Conservation (phyloP, 306 rosid genomes). For the Inga laurina region DNA sequence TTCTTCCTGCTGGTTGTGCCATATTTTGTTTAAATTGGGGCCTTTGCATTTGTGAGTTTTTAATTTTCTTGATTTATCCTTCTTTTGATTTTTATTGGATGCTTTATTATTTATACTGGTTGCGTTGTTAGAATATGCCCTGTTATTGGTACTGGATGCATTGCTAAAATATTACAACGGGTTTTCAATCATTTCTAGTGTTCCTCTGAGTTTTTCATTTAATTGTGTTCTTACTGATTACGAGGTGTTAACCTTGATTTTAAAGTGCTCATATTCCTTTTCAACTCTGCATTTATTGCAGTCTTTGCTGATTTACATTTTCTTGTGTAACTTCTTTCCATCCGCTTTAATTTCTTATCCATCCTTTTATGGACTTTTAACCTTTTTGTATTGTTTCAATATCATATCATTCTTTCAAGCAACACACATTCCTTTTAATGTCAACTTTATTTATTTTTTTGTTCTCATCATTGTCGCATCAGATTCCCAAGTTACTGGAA, state of each 20-base stretch:
- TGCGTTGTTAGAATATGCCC: neutral
- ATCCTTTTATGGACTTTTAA: neutral
- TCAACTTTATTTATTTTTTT: too few relatives aligned
- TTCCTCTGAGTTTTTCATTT: neutral
- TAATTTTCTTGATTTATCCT: neutral
- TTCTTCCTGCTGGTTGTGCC: neutral
- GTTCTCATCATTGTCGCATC: slow-evolving; percentile 16
- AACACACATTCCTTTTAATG: too few relatives aligned
- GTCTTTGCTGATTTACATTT: neutral
- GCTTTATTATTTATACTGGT: neutral
- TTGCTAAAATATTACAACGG: neutral
- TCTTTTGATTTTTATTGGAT: neutral
- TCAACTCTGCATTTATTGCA: neutral
- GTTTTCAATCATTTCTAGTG: neutral
- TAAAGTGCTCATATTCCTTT: neutral
- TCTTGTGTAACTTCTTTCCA: neutral
- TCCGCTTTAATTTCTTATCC: neutral
- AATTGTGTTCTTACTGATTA: neutral
- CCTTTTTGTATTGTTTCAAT: neutral
- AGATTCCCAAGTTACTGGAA: slow-evolving; percentile 93
- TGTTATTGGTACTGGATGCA: neutral
- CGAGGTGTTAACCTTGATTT: neutral
- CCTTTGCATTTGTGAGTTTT: neutral
- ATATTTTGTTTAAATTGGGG: neutral
- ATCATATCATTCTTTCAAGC: too few relatives aligned